Evolutionary conservation across 352 stramenopile genomes (phyloP), one percentile per base, ranked within the genome.

Genomic region (Globisporangium orthogonon): DNA sequence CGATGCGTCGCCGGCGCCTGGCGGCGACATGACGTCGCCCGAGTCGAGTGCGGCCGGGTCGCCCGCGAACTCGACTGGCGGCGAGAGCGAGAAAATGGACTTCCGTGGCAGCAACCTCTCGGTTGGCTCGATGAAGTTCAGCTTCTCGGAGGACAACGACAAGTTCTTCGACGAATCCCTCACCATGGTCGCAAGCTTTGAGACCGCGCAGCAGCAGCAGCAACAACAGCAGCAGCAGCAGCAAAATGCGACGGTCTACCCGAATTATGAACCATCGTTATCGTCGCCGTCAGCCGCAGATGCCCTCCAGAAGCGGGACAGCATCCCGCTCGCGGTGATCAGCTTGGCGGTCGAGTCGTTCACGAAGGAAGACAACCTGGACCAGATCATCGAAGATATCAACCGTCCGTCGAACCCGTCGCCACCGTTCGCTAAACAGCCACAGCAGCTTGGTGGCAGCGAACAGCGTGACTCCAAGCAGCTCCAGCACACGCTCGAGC

Each of bases 301-400:
- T 23, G 23, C 30, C 17, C n/a, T 54, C 2, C 61, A 77, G 50
- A 87, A 83, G 60, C 67, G 70, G 15, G 79, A 90, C 56, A 90
- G 76, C 56, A 64, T 90, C n/a, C 77, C 82, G 4, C 77, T 92
- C 49, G 74, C 70, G 3, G 69, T 83, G 40, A 87, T 87, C 49
- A 77, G 65, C 54, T 83, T 74, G 4, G 74, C 79, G 2, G 69
- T 86, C 31, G 82, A 89, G 52, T 89, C 77, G 35, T 92, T 92
- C 37, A 83, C 77, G 31, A 75, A 86, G 49, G 76, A 87, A 54
- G 76, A 76, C 58, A 89, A 88, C 58, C 35, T 92, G 50, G 79
- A 90, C 58, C 69, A 80, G 55, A 89, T 92, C 49, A 89, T 92
- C 46, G 76, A 81, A 35, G 79, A 89, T 39, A 89, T 90, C 43